Percentiles rank a stretch among this genome's conserved stretches.
These are phyloP conservation scores for Dalbergia cochinchinensis DNA, from an alignment of 306 rosid genomes.

Conservation along the genomic window DNA sequence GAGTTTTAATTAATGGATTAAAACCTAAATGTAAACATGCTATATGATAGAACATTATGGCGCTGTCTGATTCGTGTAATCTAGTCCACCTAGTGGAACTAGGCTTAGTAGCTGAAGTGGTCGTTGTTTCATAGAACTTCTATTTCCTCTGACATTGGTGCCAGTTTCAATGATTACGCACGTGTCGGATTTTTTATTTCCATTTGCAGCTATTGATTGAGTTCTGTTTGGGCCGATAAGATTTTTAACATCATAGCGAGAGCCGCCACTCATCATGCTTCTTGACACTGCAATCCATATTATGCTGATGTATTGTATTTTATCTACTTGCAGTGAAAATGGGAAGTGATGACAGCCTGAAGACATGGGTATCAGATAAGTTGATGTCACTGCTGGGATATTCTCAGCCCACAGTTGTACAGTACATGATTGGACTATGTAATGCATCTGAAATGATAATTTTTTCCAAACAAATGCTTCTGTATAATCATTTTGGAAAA, in stretches of 20 bases:
- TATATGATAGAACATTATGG: too few species aligned
- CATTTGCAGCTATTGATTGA: slow-evolving; percentile 20
- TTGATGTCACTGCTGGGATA: slow-evolving; percentile 77
- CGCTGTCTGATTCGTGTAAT: too few species aligned
- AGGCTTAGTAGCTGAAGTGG: too few species aligned
- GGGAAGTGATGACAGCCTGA: slow-evolving; percentile 69
- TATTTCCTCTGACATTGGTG: not conserved
- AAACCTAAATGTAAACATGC: too few species aligned
- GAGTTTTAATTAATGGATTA: too few species aligned
- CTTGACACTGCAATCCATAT: not conserved
- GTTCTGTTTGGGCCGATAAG: slow-evolving; percentile 18
- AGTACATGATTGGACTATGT: slow-evolving; percentile 84
- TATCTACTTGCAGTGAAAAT: slow-evolving; percentile 53
- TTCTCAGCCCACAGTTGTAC: slow-evolving; percentile 78
- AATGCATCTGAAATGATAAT: slow-evolving; percentile 39
- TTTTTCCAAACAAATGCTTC: slow-evolving; percentile 18
- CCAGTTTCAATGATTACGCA: slow-evolving; percentile 4
- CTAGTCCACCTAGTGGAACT: too few species aligned
- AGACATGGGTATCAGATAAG: slow-evolving; percentile 87
- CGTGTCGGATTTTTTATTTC: slow-evolving; percentile 22
- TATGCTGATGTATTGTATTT: slow-evolving; percentile 29
- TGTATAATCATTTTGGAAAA: slow-evolving; percentile 34
- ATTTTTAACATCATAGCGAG: not conserved
- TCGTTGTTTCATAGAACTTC: not conserved
- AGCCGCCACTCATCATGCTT: not conserved